These are phyloP conservation scores for Kurtzmaniella natalensis DNA, from an alignment of 1,139 yeast genomes.

Conservation along the genomic window DNA sequence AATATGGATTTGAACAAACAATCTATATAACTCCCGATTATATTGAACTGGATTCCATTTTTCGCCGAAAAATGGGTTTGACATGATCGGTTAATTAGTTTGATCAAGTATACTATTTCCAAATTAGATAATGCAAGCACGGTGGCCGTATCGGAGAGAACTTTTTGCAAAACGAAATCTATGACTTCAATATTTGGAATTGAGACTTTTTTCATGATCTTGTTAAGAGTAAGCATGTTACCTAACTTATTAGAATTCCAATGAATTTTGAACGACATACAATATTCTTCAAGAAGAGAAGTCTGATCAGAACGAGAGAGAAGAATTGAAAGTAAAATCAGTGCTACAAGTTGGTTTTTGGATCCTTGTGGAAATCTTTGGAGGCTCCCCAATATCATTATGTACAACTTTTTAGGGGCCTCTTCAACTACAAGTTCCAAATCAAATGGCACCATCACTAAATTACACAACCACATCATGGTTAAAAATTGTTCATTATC, in stretches of 20 bases:
- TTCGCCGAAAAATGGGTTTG: slow-evolving; percentile 12
- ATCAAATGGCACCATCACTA: slow-evolving; percentile 69
- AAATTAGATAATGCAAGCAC: slow-evolving; percentile 15
- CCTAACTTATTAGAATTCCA: slow-evolving; percentile 23
- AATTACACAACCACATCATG: slow-evolving; percentile 70
- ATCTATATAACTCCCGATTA: slow-evolving; percentile 24
- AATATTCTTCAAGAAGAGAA: slow-evolving; percentile 17
- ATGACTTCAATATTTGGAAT: slow-evolving; percentile 16
- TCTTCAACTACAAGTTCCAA: slow-evolving; percentile 37
- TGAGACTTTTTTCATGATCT: slow-evolving; percentile 26
- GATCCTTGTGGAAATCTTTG: slow-evolving; percentile 21
- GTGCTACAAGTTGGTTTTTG: slow-evolving; percentile 28
- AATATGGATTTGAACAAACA: slow-evolving; percentile 26
- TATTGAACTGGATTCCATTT: slow-evolving; percentile 12
- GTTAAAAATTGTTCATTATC: slow-evolving; percentile 59
- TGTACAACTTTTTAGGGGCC: slow-evolving; percentile 31
- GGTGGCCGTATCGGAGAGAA: slow-evolving; percentile 5
- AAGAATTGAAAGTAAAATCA: slow-evolving; percentile 35
- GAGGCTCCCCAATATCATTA: slow-evolving; percentile 26
- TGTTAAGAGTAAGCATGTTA: slow-evolving; percentile 35
- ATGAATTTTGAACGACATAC: slow-evolving; percentile 7
- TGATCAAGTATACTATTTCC: slow-evolving; percentile 28
- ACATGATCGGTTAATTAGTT: slow-evolving; percentile 30
- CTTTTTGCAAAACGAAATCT: slow-evolving; percentile 8
- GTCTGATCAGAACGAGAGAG: slow-evolving; percentile 28